Evolutionary conservation across 257 asterid species (phyloP), one percentile per base, ranked within the genome.

Genomic region (Jaltomata sinuosa): DNA sequence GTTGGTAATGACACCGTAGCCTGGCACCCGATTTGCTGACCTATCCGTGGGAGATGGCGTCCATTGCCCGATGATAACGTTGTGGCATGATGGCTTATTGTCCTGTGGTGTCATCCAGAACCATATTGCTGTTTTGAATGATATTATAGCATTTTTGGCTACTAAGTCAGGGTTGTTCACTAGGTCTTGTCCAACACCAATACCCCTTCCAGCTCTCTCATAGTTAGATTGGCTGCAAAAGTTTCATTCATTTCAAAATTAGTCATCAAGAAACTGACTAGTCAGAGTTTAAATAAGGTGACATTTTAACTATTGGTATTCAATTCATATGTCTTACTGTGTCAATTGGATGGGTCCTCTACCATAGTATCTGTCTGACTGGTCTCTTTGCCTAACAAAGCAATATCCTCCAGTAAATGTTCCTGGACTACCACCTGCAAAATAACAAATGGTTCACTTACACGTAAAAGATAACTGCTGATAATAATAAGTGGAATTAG

Each of bases 91-190:
- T 9, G 90, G 91, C 67, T 87, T 87, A 36, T 84, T 85, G 0
- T 31, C 45, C 36, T 89, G 91, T 27, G 89, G 81, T 52, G 89
- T 87, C 91, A 84, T 89, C 90, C 90, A 89, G 21, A 85, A 87
- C 91, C 91, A 89, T 22, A 89, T 29, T 15, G 91, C 91, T 29
- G 88, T 85, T 53, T 87, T 89, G 87, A 89, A 89, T 22, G 90
- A 89, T 31, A 85, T 31, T 0, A 53, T 79, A 0, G 88, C 34
- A 64, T 89, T 74, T 0, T 79, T 89, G 1, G 90, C 91, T 12
- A 89, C 91, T 49, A 82, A 22, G 18, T 87, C 89, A 11, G 90
- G 90, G 45, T 89, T 85, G 81, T 79, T 84, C 31, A 89, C 86
- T 1, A 89, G 83, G 16, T 89, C 88, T 19, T 1, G 74, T 67